Evolutionary conservation across 129 eudicot species (phyloP).

Genomic region (Chrysanthemum lavandulifolium): DNA sequence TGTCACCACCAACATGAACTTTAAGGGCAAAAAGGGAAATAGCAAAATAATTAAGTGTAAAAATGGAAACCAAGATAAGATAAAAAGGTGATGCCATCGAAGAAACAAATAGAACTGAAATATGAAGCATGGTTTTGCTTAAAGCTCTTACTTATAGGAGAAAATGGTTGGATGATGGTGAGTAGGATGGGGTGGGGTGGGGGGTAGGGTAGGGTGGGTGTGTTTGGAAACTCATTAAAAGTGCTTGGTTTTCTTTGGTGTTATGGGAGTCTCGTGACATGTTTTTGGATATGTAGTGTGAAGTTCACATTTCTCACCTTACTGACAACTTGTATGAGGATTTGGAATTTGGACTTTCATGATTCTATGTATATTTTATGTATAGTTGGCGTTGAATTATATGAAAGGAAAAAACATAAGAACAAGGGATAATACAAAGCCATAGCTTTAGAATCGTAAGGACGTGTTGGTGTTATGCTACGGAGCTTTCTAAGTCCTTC

Average conservation of each 20-base stretch:
- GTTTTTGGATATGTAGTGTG: slow-evolving; percentile 40
- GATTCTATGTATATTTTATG: slow-evolving; percentile 16
- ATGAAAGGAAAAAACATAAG: no score
- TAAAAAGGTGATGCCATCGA: slow-evolving; percentile 47
- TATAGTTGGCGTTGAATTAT: not conserved
- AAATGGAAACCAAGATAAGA: slow-evolving; percentile 32
- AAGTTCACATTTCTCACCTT: slow-evolving; percentile 28
- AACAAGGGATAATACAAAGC: no score
- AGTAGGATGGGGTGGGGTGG: not conserved
- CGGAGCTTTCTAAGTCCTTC: no score
- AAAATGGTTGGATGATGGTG: slow-evolving; percentile 37
- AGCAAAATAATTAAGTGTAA: slow-evolving; percentile 26
- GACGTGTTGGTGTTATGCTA: no score
- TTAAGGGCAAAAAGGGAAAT: slow-evolving; percentile 51
- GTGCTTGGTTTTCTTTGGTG: slow-evolving; percentile 28
- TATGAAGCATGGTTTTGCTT: slow-evolving; percentile 46
- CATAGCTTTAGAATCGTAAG: no score
- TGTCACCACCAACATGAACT: slow-evolving; percentile 43
- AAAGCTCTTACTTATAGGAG: slow-evolving; percentile 44
- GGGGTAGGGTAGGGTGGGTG: slow-evolving; percentile 13
- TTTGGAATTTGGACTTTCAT: slow-evolving; percentile 27
- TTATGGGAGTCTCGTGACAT: slow-evolving; percentile 52
- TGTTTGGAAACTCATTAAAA: slow-evolving; percentile 22
- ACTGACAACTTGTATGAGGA: slow-evolving; percentile 21
- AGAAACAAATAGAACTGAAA: slow-evolving; percentile 17